Percentiles rank a stretch among this genome's conserved stretches.
These are phyloP conservation scores for Malus hybrid DNA, from an alignment of 331 rosid species.

Conservation along the genomic window DNA sequence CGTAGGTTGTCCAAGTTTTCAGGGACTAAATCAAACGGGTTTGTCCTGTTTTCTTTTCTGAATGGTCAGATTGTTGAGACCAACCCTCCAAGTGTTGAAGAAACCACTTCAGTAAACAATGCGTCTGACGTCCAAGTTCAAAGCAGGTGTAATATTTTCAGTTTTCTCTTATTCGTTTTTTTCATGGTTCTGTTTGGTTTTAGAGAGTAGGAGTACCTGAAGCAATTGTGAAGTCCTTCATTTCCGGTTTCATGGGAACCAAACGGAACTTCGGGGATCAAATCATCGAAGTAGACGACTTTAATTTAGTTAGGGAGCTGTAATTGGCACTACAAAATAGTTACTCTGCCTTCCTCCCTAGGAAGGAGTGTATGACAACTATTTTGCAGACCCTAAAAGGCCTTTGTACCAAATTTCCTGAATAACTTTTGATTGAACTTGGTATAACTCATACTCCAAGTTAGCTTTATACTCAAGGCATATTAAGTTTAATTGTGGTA, in stretches of 20 bases:
- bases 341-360: too few relatives aligned
- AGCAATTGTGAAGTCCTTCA: background rate
- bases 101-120: slow-evolving; percentile 8
- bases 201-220: background rate
- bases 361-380: too few relatives aligned
- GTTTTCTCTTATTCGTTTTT: background rate
- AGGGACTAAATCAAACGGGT: slow-evolving; percentile 13
- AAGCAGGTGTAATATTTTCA: slow-evolving; percentile 33
- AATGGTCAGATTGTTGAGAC: slow-evolving; percentile 22
- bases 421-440: too few relatives aligned
- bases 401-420: background rate
- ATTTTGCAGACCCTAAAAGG: too few relatives aligned
- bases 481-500: background rate
- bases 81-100: slow-evolving; percentile 6
- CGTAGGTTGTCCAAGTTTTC: background rate
- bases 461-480: background rate
- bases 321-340: too few relatives aligned
- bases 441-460: background rate
- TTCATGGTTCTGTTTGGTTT: background rate
- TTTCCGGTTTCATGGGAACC: background rate
- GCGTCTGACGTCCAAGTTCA: slow-evolving; percentile 40
- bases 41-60: slow-evolving; percentile 24
- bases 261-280: background rate
- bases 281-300: background rate
- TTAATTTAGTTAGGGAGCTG: background rate